phyloP scores from a whole-genome alignment of 805 yeast species.

The Pichia eremophila region DNA sequence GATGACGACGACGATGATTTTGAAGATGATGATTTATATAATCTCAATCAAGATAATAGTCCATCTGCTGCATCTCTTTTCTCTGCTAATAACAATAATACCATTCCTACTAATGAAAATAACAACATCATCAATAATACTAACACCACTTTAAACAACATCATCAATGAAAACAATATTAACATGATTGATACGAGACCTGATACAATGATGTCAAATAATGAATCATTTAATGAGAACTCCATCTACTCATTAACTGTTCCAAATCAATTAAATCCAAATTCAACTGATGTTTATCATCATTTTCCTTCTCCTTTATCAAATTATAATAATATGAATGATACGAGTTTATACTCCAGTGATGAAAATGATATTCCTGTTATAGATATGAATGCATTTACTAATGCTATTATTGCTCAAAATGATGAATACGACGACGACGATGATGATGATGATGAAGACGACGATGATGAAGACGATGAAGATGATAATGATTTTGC shows the following conservation, averaged over 20 bases:
- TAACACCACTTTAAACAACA: no score
- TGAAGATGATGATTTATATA: not conserved
- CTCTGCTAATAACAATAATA: not conserved
- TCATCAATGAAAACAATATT: conserved; percentile 9
- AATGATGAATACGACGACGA: conserved; percentile 7
- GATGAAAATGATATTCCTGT: not conserved
- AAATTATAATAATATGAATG: not conserved
- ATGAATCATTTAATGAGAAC: conserved; percentile 5
- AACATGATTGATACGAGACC: no score
- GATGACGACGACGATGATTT: conserved; percentile 4
- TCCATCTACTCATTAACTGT: conserved; percentile 23
- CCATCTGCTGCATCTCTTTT: not conserved
- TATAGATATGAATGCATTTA: no score
- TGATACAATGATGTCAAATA: not conserved
- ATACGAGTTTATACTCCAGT: not conserved
- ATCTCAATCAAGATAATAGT: not conserved
- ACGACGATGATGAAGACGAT: conserved; percentile 1
- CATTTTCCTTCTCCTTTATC: not conserved
- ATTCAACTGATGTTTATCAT: not conserved
- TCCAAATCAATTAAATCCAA: conserved; percentile 10
- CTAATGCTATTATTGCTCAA: no score
- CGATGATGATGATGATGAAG: conserved; percentile 1
- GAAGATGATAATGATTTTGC: conserved; percentile 14
- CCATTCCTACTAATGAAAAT: not conserved
- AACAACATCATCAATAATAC: not conserved